Evolutionary conservation across 176 grass and related monocot genomes (phyloP), one percentile per base, ranked within the genome.

Genomic region (Aechmea fasciata): DNA sequence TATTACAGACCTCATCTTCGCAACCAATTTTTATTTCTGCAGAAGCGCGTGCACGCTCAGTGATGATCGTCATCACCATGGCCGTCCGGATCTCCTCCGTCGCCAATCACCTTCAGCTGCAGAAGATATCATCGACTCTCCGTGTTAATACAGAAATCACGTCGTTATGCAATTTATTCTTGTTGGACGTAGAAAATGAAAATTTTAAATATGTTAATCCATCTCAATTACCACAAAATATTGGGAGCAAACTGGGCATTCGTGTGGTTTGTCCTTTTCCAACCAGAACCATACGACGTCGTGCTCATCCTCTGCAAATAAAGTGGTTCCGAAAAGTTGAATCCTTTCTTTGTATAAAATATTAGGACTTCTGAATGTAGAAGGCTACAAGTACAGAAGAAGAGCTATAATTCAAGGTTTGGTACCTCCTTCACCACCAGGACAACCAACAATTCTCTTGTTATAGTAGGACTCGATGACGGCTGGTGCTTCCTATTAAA

Each of bases 211-310:
- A 12, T 50, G 73, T 41, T 9, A 48, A 84, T 1, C 3, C 57
- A 28, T n/a, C 70, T 63, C 47, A 84, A 73, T 83, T 99, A 93
- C 87, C 90, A 67, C 79, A 80, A 94, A 99, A 67, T 94, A 94
- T 66, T 99, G 94, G 7, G 94, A 93, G 82, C 95, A 99, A 22
- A 99, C 78, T 50, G 87, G 90, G 63, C 94, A 99, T 63, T 90
- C 89, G 80, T 93, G 94, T 1, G 90, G 89, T 23, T 99, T 86
- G 54, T 88, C 89, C 74, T 99, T 99, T 76, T 99, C 84, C 82
- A 99, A 82, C 94, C 94, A 99, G 68, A 99, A 99, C 94, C 94
- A 99, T 57, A 93, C 72, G 23, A 99, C 82, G 75, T 99, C 94
- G 85, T 99, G 94, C 61, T 99, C 90, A 84, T 99, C 94, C 87